Evolutionary conservation across 495 filamentous ascomycete genomes (phyloP), one percentile per base, ranked within the genome.

Genomic region (Chaetomium tenue): DNA sequence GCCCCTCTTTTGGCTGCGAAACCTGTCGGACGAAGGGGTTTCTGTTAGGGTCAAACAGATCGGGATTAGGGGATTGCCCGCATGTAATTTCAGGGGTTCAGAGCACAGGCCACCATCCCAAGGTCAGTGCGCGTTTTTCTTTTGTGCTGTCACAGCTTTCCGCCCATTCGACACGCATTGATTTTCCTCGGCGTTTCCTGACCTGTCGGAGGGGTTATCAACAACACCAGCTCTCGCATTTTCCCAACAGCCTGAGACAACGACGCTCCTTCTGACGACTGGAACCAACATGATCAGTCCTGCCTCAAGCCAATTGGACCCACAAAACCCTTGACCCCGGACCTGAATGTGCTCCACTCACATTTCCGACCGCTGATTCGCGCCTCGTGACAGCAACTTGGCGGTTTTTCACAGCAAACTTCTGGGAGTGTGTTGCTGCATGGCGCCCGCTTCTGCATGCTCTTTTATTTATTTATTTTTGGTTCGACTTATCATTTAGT

Each of bases 401-500:
- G 53, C 53, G 18, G 18, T 6, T 39, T 56, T 22, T 56, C 20
- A 6, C 53, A 39, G 53, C 53, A 56, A 56, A 56, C 52, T 39
- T 15, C 28, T 13, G 33, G 33, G 30, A 3, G 33, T 30, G 12
- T 33, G 51, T 28, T 26, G 30, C 5, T 54, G 51, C 55, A 58
- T 46, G 55, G 20, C 55, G 37, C 22, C 55, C 7, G 20, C 22
- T 44, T 58, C 39, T 26, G 39, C 53, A 22, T 33, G 6, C 51
- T 18, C 15, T 18, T 12, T 26, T 30, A 15, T 16, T 23, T 16
- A 40, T 13, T 33, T 16, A 40, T 16, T 56, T 13, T 33, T 42
- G 55, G 33, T 40, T 23, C 20, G 20, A 20, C 54, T 18, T 5
- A 13, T 23, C 50, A 50, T 50, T 20, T 23, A 15, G 46, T 18